Base-by-base conservation (phyloP, 495 filamentous ascomycete genomes). In the Trichocladium antarcticum region DNA sequence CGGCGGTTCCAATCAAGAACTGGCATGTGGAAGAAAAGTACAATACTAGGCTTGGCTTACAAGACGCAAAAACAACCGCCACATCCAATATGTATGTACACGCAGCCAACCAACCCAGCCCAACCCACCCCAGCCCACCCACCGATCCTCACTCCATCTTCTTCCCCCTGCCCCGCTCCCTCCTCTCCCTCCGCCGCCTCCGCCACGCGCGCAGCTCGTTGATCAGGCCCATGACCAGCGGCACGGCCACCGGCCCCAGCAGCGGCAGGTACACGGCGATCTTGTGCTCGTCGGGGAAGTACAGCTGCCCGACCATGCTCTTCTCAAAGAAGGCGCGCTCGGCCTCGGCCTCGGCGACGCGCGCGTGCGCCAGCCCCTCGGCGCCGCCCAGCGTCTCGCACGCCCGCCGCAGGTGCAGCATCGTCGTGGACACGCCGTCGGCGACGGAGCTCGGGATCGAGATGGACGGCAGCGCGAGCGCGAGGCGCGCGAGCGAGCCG, bases 281-380 rank as follows among this genome's bases (percentile, higher is more conserved):
- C 66, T 97, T 98, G 60, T 98, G 92, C 67, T 98, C 92, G 59
- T 98, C 93, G 1, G 92, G 92, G 87, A 98, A 77, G 85, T 96
- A 52, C 22, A 96, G 82, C 68, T 97, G 92, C 1, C 92, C 92
- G 36, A 98, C 92, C 92, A 98, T 98, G 59, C 84, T 93, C 66
- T 93, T 95, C 70, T 98, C 93, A 57, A 98, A 98, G 66, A 98
- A 98, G 3, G 89, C 92, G 43, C 83, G 82, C 67, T 98, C 93
- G 0, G 88, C 92, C 58, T 93, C 86, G 2, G 74, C 75, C 62
- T 95, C 89, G 6, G 93, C 93, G 14, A 89, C 80, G 7, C 84
- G 74, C 1, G 89, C 89, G 60, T 86, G 81, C 43, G 80, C 79
- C 29, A 98, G 70, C 1, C 74, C 74, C 16, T 75, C 70, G 3